Base-by-base conservation (phyloP, 2,329 filamentous ascomycete genomes). In the Fusarium nisikadoi region DNA sequence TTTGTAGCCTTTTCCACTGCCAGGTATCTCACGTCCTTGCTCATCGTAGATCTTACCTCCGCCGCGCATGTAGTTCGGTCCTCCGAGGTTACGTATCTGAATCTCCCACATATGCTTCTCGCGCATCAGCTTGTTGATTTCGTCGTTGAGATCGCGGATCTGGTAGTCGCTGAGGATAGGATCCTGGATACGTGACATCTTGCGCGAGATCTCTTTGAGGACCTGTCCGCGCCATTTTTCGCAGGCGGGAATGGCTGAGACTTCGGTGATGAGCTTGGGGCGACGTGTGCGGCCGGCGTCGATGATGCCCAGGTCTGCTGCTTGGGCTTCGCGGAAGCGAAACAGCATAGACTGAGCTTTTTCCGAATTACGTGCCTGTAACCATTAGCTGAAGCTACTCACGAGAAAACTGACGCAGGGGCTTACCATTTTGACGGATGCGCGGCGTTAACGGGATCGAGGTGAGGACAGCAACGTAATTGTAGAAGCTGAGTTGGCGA, bases 291-390 rank as follows among this genome's bases (percentile, higher is more conserved):
- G 93, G 65, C 94, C 93, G 33, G 93, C 93, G 86, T 98, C 95
- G 83, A 99, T 93, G 82, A 98, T 98, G 79, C 95, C 95, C 52
- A 98, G 89, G 84, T 98, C 95, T 73, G 94, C 94, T 74, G 95
- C 95, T 89, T 98, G 96, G 77, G 95, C 93, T 80, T 97, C 96
- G 82, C 96, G 94, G 87, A 99, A 99, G 87, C 96, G 95, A 86
- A 98, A 99, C 83, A 99, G 95, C 95, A 99, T 99, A 52, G 95
- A 98, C 87, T 99, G 96, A 79, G 96, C 95, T 84, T 98, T 99
- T 88, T 98, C 95, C 49, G 94, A 95, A 83, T 98, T 98, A 80
- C 95, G 95, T 80, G 95, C 95, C 95, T 94, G 76, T 0, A 0
- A n/a, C n/a, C 31, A 66, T 76, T 36, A 77, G 67, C 27, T 31